phyloP scores from a whole-genome alignment of 176 grass and related monocot species.

The Chloris gayana region DNA sequence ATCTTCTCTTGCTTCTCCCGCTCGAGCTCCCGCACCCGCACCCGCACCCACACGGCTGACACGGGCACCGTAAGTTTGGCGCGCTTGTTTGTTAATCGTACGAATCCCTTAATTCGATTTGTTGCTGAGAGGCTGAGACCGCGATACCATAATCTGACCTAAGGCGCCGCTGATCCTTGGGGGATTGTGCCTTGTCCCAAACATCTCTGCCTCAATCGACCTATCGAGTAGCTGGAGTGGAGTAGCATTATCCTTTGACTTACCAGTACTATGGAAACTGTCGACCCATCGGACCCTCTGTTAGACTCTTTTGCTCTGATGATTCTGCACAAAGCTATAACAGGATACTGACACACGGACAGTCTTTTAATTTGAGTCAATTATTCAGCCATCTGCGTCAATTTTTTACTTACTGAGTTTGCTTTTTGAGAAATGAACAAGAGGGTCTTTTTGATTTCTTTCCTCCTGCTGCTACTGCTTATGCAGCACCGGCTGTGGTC shows the following conservation, averaged over 20 bases:
- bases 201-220: not conserved
- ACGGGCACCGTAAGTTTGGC: slow-evolving; percentile 27
- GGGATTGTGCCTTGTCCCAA: not conserved
- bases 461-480: slow-evolving; percentile 18
- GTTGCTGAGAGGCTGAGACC: not conserved
- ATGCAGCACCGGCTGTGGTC: slow-evolving; percentile 53
- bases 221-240: not conserved
- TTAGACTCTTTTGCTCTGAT: not conserved
- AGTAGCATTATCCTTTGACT: not conserved
- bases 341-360: not conserved
- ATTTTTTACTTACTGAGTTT: not conserved
- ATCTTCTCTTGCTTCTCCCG: slow-evolving; percentile 54
- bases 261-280: not conserved
- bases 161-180: not conserved
- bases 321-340: not conserved
- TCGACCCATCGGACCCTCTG: not conserved
- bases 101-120: not conserved
- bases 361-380: slow-evolving; percentile 5
- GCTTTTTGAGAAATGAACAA: not conserved
- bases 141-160: not conserved
- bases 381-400: not conserved
- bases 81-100: not conserved
- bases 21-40: slow-evolving; percentile 43
- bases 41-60: not conserved
- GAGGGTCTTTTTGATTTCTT: slow-evolving; percentile 1